phyloP scores from a whole-genome alignment of 805 yeast genomes.

The Yarrowia osloensis region DNA sequence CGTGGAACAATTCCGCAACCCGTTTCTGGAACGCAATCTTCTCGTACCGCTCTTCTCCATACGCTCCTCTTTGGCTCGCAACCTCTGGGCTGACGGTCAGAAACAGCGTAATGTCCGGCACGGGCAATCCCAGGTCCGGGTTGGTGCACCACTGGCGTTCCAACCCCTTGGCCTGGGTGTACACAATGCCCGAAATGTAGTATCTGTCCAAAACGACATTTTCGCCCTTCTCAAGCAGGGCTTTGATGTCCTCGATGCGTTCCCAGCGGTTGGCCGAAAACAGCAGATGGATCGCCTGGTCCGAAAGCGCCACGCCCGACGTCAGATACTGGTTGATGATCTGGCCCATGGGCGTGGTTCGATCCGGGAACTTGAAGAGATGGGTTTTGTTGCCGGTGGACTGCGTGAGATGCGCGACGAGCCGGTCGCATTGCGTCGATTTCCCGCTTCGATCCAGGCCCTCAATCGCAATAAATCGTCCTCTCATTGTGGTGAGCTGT shows the following conservation, averaged over 20 bases:
- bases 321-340: conserved; percentile 74
- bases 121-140: conserved; percentile 83
- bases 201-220: conserved; percentile 80
- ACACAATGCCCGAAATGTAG: conserved; percentile 90
- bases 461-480: conserved; percentile 77
- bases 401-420: conserved; percentile 42
- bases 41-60: conserved; percentile 95
- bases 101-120: conserved; percentile 82
- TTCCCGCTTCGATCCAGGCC: conserved; percentile 96
- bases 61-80: conserved; percentile 62
- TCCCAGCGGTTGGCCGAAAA: conserved; percentile 98
- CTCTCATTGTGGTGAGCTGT: conserved; percentile 48
- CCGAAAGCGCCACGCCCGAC: conserved; percentile 54
- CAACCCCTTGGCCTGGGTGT: conserved; percentile 71
- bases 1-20: conserved; percentile 62
- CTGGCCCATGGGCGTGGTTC: conserved; percentile 78
- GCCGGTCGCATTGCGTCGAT: conserved; percentile 68
- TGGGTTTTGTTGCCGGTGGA: conserved; percentile 42
- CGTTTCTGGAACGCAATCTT: conserved; percentile 66
- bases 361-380: conserved; percentile 80
- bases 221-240: conserved; percentile 53
- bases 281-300: conserved; percentile 80
- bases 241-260: conserved; percentile 50
- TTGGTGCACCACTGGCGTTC: conserved; percentile 73
- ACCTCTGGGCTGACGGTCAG: conserved; percentile 58